These are phyloP conservation scores for Alternaria consortialis DNA, from an alignment of 2,329 filamentous ascomycete genomes.

Conservation along the genomic window DNA sequence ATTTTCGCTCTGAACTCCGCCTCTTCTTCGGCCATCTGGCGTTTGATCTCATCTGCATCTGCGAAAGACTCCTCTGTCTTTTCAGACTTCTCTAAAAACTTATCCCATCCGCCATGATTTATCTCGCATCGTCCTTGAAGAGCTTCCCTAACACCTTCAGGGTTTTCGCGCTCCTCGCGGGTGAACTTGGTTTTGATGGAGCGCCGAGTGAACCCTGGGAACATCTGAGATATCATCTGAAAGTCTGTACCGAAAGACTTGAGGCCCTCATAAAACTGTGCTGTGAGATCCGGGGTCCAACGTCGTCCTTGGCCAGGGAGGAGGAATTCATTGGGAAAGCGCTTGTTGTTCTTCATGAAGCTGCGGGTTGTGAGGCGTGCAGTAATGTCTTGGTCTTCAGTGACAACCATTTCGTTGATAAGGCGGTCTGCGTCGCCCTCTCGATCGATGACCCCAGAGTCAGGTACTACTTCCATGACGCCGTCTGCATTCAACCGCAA, in stretches of 20 bases:
- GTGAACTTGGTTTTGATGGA: conserved; percentile 86
- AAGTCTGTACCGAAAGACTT: conserved; percentile 85
- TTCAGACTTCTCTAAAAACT: conserved; percentile 49
- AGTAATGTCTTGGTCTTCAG: conserved; percentile 83
- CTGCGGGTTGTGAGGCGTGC: conserved; percentile 73
- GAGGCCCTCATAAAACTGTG: conserved; percentile 78
- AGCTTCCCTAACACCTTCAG: conserved; percentile 69
- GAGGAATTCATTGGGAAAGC: conserved; percentile 58
- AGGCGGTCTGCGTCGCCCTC: conserved; percentile 69
- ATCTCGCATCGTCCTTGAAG: conserved; percentile 59
- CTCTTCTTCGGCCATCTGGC: conserved; percentile 37
- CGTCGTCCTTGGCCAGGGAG: conserved; percentile 55
- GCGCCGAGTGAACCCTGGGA: conserved; percentile 73
- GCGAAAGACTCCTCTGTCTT: conserved; percentile 48
- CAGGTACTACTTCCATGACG: conserved; percentile 75
- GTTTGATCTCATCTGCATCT: conserved; percentile 47
- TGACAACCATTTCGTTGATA: conserved; percentile 64
- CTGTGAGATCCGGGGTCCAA: conserved; percentile 77
- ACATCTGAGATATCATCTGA: conserved; percentile 79
- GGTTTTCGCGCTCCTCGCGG: conserved; percentile 75
- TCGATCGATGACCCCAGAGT: conserved; percentile 72
- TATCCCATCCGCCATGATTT: conserved; percentile 47
- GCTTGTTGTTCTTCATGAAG: conserved; percentile 69
- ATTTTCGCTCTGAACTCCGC: conserved; percentile 47
- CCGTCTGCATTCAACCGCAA: conserved; percentile 70